Conservation (phyloP, 805 yeast species). For the Torulaspora delbrueckii region DNA sequence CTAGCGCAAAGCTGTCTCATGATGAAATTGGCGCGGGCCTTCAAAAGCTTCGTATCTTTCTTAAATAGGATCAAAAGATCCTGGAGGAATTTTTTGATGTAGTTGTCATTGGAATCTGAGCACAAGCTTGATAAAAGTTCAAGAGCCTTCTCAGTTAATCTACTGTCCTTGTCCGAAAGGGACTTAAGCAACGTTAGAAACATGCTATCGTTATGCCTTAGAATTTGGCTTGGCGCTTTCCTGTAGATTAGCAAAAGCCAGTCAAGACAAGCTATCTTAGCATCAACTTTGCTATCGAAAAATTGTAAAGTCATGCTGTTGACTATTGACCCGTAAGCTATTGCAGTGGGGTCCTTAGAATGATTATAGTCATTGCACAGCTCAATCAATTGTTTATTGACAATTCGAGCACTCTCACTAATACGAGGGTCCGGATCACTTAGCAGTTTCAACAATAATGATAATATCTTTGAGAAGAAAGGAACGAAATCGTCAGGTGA, state of each 20-base stretch:
- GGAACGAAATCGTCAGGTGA: slow-evolving; percentile 73
- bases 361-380: slow-evolving; percentile 36
- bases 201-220: slow-evolving; percentile 56
- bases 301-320: slow-evolving; percentile 70
- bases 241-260: slow-evolving; percentile 83
- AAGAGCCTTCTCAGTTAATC: slow-evolving; percentile 31
- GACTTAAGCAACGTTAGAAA: slow-evolving; percentile 76
- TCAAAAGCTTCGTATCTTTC: slow-evolving; percentile 60
- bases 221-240: slow-evolving; percentile 54
- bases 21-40: slow-evolving; percentile 74
- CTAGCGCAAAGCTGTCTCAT: slow-evolving; percentile 78
- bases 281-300: slow-evolving; percentile 68
- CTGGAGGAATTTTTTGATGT: slow-evolving; percentile 69
- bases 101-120: slow-evolving; percentile 52
- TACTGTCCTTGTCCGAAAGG: slow-evolving; percentile 46
- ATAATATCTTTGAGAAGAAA: slow-evolving; percentile 67
- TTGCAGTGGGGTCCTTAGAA: slow-evolving; percentile 24
- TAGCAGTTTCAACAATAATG: slow-evolving; percentile 60
- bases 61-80: slow-evolving; percentile 67
- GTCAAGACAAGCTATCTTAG: slow-evolving; percentile 78
- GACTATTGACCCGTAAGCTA: slow-evolving; percentile 50
- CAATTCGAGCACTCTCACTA: slow-evolving; percentile 48
- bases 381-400: slow-evolving; percentile 54
- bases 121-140: slow-evolving; percentile 30
- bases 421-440: slow-evolving; percentile 49